Evolutionary conservation across 345 rosid species (phyloP).

Genomic region (Luvunga scandens): DNA sequence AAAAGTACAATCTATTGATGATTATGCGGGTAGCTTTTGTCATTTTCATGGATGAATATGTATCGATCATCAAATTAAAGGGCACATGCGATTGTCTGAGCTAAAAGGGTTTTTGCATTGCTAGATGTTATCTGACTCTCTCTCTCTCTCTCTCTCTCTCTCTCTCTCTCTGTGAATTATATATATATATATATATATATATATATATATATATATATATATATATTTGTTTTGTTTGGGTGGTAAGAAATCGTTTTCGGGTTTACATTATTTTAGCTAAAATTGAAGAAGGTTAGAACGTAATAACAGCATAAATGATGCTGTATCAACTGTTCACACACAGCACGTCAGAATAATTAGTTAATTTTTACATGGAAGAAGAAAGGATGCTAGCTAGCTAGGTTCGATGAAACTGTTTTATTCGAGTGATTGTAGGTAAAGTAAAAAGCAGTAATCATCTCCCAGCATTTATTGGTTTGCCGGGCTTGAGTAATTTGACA

Average conservation of each 20-base stretch:
- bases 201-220: too few species aligned
- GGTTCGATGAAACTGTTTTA: background rate
- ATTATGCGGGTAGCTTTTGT: background rate
- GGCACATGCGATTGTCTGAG: background rate
- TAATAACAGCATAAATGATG: too few species aligned
- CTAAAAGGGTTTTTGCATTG: background rate
- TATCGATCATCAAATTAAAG: background rate
- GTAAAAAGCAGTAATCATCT: background rate
- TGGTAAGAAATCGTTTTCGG: constrained; percentile 23
- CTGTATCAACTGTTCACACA: too few species aligned
- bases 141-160: background rate
- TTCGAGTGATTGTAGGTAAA: background rate
- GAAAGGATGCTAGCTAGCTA: background rate
- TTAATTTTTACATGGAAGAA: background rate
- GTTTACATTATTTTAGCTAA: background rate
- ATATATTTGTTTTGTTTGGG: background rate
- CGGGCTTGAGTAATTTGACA: background rate
- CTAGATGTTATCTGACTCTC: background rate
- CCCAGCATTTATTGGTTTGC: background rate
- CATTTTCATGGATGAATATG: background rate
- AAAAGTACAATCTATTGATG: background rate
- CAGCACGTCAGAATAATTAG: too few species aligned
- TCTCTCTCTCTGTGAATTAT: too few species aligned
- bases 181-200: too few species aligned
- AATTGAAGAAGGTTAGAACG: background rate